Percentiles rank a stretch among this genome's conserved stretches.
These are phyloP conservation scores for Quercus lobata DNA, from an alignment of 331 rosid species.

Conservation along the genomic window DNA sequence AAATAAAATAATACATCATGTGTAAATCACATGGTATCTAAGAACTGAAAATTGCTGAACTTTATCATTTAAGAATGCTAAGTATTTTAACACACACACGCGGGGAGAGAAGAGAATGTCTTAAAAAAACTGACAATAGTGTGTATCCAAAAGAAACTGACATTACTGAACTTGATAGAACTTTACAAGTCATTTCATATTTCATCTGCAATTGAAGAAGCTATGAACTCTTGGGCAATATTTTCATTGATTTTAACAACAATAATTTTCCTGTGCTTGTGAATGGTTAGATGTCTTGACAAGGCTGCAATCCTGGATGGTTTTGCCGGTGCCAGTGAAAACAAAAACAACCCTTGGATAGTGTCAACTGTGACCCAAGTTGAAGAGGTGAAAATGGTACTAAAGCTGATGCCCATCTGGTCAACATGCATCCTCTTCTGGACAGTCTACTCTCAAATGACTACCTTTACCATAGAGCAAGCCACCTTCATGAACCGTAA, in stretches of 20 bases:
- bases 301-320: conserved; percentile 86
- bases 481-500: conserved; percentile 85
- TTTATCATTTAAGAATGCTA: fast-evolving
- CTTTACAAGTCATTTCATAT: not conserved
- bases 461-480: conserved; percentile 91
- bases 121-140: fast-evolving
- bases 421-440: conserved; percentile 94
- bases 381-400: conserved; percentile 90
- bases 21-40: not conserved
- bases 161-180: not conserved
- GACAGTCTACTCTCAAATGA: conserved; percentile 93
- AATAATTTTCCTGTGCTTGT: not conserved
- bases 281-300: conserved; percentile 66
- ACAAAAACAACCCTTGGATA: conserved; percentile 52
- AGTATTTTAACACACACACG: too few species aligned
- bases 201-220: not conserved
- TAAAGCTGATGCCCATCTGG: conserved; percentile 87
- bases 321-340: conserved; percentile 26
- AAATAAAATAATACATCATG: too few species aligned
- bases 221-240: not conserved
- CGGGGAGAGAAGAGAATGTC: fast-evolving
- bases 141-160: too few species aligned
- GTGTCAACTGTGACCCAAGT: conserved; percentile 75
- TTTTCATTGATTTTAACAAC: not conserved
- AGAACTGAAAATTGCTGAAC: not conserved